Conservation (phyloP, 2,329 filamentous ascomycete species). For the Cladosporium sp. region DNA sequence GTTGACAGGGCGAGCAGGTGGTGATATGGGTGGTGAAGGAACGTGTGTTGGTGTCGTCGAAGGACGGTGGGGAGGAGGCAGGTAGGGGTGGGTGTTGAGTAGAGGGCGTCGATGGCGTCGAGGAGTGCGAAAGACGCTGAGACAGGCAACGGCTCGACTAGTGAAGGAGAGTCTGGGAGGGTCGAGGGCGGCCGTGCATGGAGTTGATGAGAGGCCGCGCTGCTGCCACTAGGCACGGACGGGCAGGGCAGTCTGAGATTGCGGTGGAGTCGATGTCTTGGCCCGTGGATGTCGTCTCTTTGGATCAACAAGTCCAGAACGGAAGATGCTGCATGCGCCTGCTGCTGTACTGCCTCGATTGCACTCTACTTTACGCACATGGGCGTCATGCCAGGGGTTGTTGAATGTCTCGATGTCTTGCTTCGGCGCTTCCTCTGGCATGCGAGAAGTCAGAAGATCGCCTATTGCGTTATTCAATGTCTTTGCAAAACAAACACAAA, state of each 20-base stretch:
- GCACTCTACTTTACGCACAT: background rate
- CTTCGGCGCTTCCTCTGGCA: background rate
- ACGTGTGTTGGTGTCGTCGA: slow-evolving; percentile 10
- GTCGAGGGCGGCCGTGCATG: slow-evolving; percentile 3
- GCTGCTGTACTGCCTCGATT: too few relatives aligned
- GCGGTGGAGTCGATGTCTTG: slow-evolving; percentile 8
- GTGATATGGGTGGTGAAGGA: slow-evolving; percentile 11
- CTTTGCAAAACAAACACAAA: background rate
- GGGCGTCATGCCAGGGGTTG: background rate
- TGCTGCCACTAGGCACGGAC: background rate
- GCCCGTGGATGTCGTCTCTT: background rate
- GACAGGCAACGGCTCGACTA: slow-evolving; percentile 9
- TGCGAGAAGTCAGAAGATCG: background rate
- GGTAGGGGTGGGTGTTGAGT: background rate
- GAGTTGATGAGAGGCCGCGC: slow-evolving; percentile 1
- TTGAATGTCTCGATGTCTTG: background rate
- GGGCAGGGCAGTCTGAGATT: slow-evolving; percentile 1
- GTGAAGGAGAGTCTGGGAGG: background rate
- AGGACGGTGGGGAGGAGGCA: background rate
- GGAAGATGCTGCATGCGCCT: background rate
- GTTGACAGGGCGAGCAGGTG: background rate
- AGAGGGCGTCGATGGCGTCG: slow-evolving; percentile 2
- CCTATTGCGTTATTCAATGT: background rate
- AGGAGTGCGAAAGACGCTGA: background rate
- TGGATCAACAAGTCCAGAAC: background rate